phyloP scores from a whole-genome alignment of 2,329 filamentous ascomycete species.

The Diaporthe aspalathi region DNA sequence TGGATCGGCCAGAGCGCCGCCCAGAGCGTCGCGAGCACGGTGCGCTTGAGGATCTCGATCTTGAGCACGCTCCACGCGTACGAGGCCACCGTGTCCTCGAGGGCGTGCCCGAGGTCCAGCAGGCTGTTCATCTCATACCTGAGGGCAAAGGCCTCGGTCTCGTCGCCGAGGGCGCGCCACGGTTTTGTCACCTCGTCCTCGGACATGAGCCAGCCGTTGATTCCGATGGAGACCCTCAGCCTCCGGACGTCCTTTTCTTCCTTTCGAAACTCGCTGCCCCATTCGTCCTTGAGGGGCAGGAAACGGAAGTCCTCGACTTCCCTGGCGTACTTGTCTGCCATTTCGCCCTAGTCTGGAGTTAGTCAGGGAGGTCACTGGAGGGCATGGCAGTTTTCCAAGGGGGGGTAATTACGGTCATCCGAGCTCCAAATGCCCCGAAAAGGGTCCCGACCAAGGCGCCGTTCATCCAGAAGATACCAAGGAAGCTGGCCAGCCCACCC shows the following conservation, averaged over 20 bases:
- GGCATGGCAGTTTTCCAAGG: too few relatives aligned
- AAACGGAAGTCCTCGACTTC: slow-evolving; percentile 88
- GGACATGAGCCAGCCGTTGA: slow-evolving; percentile 86
- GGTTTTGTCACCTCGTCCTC: slow-evolving; percentile 82
- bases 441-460: slow-evolving; percentile 86
- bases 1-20: slow-evolving; percentile 77
- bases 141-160: slow-evolving; percentile 85
- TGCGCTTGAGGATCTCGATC: slow-evolving; percentile 78
- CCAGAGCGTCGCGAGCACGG: slow-evolving; percentile 75
- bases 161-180: slow-evolving; percentile 78
- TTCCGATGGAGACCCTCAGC: slow-evolving; percentile 83
- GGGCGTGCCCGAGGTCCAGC: slow-evolving; percentile 78
- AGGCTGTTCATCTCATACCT: slow-evolving; percentile 85
- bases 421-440: slow-evolving; percentile 89
- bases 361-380: background rate
- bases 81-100: slow-evolving; percentile 77
- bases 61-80: slow-evolving; percentile 82
- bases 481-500: slow-evolving; percentile 85
- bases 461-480: slow-evolving; percentile 88
- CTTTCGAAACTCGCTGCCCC: slow-evolving; percentile 49
- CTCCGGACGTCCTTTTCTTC: slow-evolving; percentile 56
- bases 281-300: slow-evolving; percentile 72
- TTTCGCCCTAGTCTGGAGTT: slow-evolving; percentile 66
- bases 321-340: slow-evolving; percentile 88
- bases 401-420: slow-evolving; percentile 64